Evolutionary conservation across 2,329 filamentous ascomycete species (phyloP).

Genomic region (Blastomyces gilchristii): DNA sequence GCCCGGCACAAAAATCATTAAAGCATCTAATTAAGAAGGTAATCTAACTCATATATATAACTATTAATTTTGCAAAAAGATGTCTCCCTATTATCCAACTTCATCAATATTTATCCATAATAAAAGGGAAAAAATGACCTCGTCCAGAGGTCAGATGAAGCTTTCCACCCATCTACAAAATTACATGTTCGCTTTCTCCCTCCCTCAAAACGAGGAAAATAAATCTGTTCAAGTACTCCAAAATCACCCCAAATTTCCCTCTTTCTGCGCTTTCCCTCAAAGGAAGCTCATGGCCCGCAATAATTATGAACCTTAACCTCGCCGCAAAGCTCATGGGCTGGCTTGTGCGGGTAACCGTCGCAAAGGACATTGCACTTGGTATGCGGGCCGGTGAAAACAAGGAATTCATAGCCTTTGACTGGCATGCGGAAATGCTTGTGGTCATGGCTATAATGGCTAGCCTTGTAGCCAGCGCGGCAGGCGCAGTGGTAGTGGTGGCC

Average conservation of each 20-base stretch:
- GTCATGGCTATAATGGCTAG: slow-evolving; percentile 23
- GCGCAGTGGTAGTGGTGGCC: slow-evolving; percentile 33
- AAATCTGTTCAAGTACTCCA: neutral
- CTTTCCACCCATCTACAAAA: neutral
- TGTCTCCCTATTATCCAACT: neutral
- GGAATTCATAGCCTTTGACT: slow-evolving; percentile 31
- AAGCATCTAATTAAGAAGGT: neutral
- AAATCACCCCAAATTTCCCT: too few relatives aligned
- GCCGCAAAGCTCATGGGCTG: slow-evolving; percentile 25
- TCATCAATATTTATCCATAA: slow-evolving; percentile 3
- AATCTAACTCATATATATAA: neutral
- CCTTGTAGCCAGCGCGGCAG: slow-evolving; percentile 35
- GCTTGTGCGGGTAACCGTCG: slow-evolving; percentile 20
- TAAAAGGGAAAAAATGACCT: neutral
- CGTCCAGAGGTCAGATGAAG: neutral
- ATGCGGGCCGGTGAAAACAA: slow-evolving; percentile 32
- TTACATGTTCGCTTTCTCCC: neutral
- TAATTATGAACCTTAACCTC: slow-evolving; percentile 26
- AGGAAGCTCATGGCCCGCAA: slow-evolving; percentile 22
- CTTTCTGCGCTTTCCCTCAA: neutral
- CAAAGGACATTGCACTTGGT: slow-evolving; percentile 30
- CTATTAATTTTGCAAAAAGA: neutral
- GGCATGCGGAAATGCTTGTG: slow-evolving; percentile 30
- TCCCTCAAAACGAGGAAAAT: neutral
- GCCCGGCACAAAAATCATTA: too few relatives aligned